Base-by-base conservation (phyloP, 371 early-diverging fungal genomes). In the Mucor irregularis region DNA sequence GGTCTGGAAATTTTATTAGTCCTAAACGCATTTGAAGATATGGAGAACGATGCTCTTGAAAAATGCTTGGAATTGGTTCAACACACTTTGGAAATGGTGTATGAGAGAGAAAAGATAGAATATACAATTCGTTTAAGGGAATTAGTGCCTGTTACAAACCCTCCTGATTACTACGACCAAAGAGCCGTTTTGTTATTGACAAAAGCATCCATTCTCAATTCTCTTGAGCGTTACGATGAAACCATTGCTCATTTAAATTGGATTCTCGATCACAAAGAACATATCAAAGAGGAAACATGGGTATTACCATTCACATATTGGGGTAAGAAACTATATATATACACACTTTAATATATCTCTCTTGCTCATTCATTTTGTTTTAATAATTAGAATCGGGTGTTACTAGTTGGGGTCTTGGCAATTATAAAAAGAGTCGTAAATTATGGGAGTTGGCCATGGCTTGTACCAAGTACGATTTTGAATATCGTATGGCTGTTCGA, bases 261-360 rank as follows among this genome's bases (percentile, higher is more conserved):
- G 86, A 74, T 86, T 17, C 46, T 83, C 34, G 86, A 84, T 48
- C 76, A 82, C 49, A 68, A 71, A 21, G 61, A 73, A 11, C 66
- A 62, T 38, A 71, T 82, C 38, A 62, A 66, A 24, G 65, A 77
- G 4, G 84, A 86, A 40, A 78, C 71, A 7, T 86, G 83, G 83
- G 76, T 83, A 13, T 62, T 81, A 3, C 86, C 86, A 24, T 86
- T 86, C 60, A 73, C 84, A n/a, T 83, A 78, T 53, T 86, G 84
- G 83, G 84, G 83, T 70, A 79, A 70, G 31, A 58, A 14, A 39
- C 10, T 46, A 29, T 40, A 49, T n/a, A 14, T 31, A n/a, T n/a
- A n/a, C n/a, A n/a, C n/a, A n/a, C n/a, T n/a, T n/a, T n/a, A n/a
- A n/a, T n/a, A n/a, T n/a, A n/a, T n/a, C n/a, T n/a, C n/a, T n/a